Evolutionary conservation across 2,329 filamentous ascomycete genomes (phyloP).

Genomic region (Trichoderma koningiopsis): DNA sequence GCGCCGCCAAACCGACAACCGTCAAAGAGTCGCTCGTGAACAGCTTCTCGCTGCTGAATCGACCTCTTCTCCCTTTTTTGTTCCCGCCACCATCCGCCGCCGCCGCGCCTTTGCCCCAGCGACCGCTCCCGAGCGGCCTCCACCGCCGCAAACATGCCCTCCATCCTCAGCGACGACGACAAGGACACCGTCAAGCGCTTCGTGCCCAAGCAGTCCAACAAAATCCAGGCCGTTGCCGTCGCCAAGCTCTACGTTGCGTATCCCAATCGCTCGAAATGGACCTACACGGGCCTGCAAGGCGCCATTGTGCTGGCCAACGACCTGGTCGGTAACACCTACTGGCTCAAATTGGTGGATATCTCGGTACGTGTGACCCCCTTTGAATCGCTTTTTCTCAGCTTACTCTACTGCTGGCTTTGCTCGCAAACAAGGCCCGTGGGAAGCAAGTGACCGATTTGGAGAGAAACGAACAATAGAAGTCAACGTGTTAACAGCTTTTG

Average conservation of each 20-base stretch:
- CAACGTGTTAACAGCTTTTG: constrained; percentile 14
- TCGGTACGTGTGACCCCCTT: constrained; percentile 60
- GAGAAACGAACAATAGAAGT: neutral
- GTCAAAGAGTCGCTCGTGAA: constrained; percentile 16
- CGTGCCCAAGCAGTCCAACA: constrained; percentile 92
- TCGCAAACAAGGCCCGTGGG: neutral
- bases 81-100: neutral
- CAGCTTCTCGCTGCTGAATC: neutral
- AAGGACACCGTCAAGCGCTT: constrained; percentile 95
- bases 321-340: constrained; percentile 91
- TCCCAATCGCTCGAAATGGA: constrained; percentile 85
- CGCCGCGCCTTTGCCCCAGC: neutral
- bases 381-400: constrained; percentile 24
- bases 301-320: constrained; percentile 92
- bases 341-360: constrained; percentile 96
- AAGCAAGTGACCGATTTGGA: neutral
- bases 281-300: constrained; percentile 89
- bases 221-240: constrained; percentile 94
- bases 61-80: neutral
- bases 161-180: constrained; percentile 84
- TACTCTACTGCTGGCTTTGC: constrained; percentile 11
- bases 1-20: constrained; percentile 18
- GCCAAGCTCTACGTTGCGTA: constrained; percentile 92
- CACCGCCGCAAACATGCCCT: constrained; percentile 51
- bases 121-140: constrained; percentile 10